Conservation (phyloP, 2,329 filamentous ascomycete genomes). For the Epichloe glyceriae region DNA sequence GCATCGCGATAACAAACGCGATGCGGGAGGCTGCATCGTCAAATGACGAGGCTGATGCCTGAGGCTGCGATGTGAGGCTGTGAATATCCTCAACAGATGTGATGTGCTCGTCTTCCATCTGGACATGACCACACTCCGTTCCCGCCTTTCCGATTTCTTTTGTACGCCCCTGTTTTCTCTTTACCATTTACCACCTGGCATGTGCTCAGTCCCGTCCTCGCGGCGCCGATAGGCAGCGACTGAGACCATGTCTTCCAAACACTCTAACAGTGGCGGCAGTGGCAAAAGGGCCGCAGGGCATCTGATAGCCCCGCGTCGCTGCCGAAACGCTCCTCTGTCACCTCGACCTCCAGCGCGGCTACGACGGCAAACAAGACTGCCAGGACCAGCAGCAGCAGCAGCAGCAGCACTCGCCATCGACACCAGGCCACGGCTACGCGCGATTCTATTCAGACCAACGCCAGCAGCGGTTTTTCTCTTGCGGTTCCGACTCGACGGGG, state of each 20-base stretch:
- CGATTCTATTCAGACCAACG: constrained; percentile 12
- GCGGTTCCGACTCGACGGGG: constrained; percentile 5
- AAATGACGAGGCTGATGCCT: too few species aligned
- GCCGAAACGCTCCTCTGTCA: constrained; percentile 6
- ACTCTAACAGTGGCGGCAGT: constrained; percentile 14
- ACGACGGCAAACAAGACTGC: constrained; percentile 2
- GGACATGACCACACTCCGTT: background rate
- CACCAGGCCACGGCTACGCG: constrained; percentile 11
- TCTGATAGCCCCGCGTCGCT: constrained; percentile 9
- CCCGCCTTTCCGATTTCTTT: background rate
- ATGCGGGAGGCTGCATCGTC: too few species aligned
- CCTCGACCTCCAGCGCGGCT: background rate
- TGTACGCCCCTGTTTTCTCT: background rate
- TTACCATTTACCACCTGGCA: constrained; percentile 3
- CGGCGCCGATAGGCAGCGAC: constrained; percentile 18
- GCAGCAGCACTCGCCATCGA: constrained; percentile 3
- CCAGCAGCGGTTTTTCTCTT: constrained; percentile 9
- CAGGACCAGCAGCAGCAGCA: constrained; percentile 2
- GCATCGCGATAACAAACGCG: too few species aligned
- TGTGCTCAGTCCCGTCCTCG: constrained; percentile 13
- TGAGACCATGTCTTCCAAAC: constrained; percentile 10
- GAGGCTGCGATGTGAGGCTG: too few species aligned
- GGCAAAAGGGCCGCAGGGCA: constrained; percentile 13
- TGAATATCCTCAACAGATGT: too few species aligned
- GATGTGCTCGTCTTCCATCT: background rate